Conservation (phyloP, 2,329 filamentous ascomycete species). For the Fusarium scirpi region DNA sequence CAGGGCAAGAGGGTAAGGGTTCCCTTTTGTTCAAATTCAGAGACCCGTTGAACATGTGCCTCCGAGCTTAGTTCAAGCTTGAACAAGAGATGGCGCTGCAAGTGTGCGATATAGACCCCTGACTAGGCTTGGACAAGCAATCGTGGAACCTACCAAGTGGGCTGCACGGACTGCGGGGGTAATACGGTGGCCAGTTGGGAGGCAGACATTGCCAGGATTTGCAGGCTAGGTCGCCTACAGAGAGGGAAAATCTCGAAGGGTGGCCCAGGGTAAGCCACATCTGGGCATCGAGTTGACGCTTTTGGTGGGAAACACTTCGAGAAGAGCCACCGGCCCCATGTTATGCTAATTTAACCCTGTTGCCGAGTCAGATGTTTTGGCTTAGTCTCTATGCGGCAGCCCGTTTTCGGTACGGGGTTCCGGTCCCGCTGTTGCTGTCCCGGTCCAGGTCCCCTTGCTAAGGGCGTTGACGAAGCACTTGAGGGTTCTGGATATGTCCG, state of each 20-base stretch:
- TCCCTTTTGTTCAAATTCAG: conserved; percentile 36
- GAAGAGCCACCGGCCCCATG: conserved; percentile 34
- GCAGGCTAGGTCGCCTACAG: conserved; percentile 40
- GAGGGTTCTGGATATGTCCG: conserved; percentile 17
- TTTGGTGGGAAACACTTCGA: conserved; percentile 39
- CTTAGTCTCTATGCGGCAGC: conserved; percentile 39
- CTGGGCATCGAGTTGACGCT: conserved; percentile 33
- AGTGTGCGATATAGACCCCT: conserved; percentile 44
- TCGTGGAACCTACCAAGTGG: conserved; percentile 41
- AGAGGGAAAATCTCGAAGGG: conserved; percentile 41
- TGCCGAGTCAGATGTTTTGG: conserved; percentile 43
- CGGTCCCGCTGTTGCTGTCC: conserved; percentile 27
- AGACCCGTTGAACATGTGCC: conserved; percentile 38
- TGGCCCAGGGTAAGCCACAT: conserved; percentile 43
- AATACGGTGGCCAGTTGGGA: conserved; percentile 45
- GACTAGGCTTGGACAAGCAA: conserved; percentile 47
- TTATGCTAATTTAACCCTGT: conserved; percentile 46
- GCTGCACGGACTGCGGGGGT: conserved; percentile 40
- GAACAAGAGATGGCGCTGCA: conserved; percentile 35
- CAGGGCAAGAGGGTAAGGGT: conserved; percentile 23
- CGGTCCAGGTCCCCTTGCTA: conserved; percentile 24
- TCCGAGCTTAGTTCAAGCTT: conserved; percentile 36
- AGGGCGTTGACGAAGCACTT: conserved; percentile 19
- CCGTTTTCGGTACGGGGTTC: conserved; percentile 34
- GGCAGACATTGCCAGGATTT: conserved; percentile 15